Conservation (phyloP, 768 basidiomycete genomes). For the Amanita rubescens region DNA sequence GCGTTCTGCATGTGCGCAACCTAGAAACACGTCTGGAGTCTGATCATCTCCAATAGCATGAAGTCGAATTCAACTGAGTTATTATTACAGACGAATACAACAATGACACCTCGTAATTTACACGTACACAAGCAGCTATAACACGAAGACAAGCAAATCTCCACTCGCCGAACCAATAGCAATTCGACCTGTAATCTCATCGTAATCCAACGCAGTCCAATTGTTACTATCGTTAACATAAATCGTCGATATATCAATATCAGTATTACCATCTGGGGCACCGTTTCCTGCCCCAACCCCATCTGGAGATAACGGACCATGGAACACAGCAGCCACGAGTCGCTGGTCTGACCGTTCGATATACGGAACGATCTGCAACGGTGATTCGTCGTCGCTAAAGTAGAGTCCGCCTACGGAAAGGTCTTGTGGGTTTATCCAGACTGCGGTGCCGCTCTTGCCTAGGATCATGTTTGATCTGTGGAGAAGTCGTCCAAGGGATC, state of each 20-base stretch:
- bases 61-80: too few species aligned
- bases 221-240: constrained; percentile 26
- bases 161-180: constrained; percentile 47
- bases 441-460: constrained; percentile 49
- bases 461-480: constrained; percentile 48
- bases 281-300: background rate
- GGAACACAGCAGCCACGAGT: constrained; percentile 1
- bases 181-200: constrained; percentile 47
- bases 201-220: constrained; percentile 59
- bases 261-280: background rate
- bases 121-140: constrained; percentile 13
- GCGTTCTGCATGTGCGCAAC: too few species aligned
- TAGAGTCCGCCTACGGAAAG: constrained; percentile 32
- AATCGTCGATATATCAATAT: constrained; percentile 24
- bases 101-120: background rate
- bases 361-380: constrained; percentile 14
- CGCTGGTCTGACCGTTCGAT: background rate
- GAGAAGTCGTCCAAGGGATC: constrained; percentile 27
- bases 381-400: constrained; percentile 12
- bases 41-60: too few species aligned
- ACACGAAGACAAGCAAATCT: constrained; percentile 32
- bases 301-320: background rate
- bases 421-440: constrained; percentile 55
- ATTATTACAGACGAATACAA: too few species aligned
- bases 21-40: too few species aligned